phyloP scores from a whole-genome alignment of 495 filamentous ascomycete genomes.

The Thermothielavioides terrestris region DNA sequence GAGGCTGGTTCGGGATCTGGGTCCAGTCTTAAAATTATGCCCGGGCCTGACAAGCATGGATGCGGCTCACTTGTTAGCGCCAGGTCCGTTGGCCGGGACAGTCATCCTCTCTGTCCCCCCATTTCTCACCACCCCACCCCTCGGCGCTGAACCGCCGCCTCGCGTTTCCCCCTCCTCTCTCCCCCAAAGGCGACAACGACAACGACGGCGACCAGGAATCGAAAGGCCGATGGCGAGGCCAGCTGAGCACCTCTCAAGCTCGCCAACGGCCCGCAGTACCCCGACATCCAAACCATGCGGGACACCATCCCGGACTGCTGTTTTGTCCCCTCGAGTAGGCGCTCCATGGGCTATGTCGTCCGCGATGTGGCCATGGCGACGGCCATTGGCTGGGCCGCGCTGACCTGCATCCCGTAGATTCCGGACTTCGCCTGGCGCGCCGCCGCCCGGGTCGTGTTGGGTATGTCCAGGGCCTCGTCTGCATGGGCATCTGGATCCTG shows the following conservation, averaged over 20 bases:
- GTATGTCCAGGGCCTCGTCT: constrained; percentile 65
- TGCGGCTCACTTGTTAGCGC: neutral
- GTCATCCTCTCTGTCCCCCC: neutral
- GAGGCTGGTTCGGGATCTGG: neutral
- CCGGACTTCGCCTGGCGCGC: constrained; percentile 47
- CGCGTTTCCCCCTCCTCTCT: neutral
- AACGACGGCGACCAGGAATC: constrained; percentile 16
- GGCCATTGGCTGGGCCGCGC: constrained; percentile 54
- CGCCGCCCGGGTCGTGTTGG: constrained; percentile 55
- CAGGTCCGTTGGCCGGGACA: neutral
- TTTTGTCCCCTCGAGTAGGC: constrained; percentile 59
- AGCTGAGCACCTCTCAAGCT: constrained; percentile 39
- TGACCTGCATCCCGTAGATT: constrained; percentile 51
- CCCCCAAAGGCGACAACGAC: constrained; percentile 14
- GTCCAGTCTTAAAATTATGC: constrained; percentile 2
- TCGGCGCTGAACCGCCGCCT: too few species aligned
- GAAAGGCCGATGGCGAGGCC: constrained; percentile 7
- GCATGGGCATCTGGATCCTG: constrained; percentile 77
- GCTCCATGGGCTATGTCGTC: constrained; percentile 56
- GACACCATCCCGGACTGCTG: constrained; percentile 76
- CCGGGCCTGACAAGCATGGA: constrained; percentile 3
- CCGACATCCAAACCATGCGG: constrained; percentile 63
- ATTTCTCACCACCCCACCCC: neutral
- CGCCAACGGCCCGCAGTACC: constrained; percentile 58
- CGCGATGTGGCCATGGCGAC: constrained; percentile 57